These are phyloP conservation scores for Sclerotinia nivalis DNA, from an alignment of 2,329 filamentous ascomycete species.

Conservation along the genomic window DNA sequence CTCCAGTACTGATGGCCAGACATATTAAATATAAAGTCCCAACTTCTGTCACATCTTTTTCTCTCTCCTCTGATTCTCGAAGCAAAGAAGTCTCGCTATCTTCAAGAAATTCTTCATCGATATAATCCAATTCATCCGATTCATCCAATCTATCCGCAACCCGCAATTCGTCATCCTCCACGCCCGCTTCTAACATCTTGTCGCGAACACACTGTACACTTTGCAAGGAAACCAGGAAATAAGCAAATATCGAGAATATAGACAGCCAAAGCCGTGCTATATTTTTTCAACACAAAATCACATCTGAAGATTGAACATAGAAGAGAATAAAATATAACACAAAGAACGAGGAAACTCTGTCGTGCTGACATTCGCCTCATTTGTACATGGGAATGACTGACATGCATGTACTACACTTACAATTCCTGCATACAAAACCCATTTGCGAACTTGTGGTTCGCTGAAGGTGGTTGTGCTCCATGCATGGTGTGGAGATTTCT, in stretches of 20 bases:
- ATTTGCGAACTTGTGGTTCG: slow-evolving; percentile 11
- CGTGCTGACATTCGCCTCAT: slow-evolving; percentile 3
- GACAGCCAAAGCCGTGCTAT: slow-evolving; percentile 5
- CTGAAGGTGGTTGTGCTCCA: slow-evolving; percentile 3
- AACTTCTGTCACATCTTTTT: slow-evolving; percentile 2
- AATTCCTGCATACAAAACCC: neutral
- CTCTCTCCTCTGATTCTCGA: neutral
- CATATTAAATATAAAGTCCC: slow-evolving; percentile 12
- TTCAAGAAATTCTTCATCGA: slow-evolving; percentile 10
- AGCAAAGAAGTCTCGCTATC: slow-evolving; percentile 12
- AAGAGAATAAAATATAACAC: too few species aligned
- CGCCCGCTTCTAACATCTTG: slow-evolving; percentile 2
- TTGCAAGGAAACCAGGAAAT: neutral
- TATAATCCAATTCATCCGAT: slow-evolving; percentile 7
- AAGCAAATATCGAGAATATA: neutral
- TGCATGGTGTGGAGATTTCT: slow-evolving; percentile 10
- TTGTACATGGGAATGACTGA: neutral
- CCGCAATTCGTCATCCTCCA: neutral
- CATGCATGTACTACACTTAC: slow-evolving; percentile 13
- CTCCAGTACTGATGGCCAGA: slow-evolving; percentile 23
- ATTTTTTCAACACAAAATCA: neutral
- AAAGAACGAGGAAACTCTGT: neutral
- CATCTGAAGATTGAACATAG: neutral
- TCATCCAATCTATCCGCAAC: neutral
- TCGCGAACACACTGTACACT: neutral